These are phyloP conservation scores for Tetrahymena borealis DNA, from an alignment of 73 alveolate species.

Conservation along the genomic window DNA sequence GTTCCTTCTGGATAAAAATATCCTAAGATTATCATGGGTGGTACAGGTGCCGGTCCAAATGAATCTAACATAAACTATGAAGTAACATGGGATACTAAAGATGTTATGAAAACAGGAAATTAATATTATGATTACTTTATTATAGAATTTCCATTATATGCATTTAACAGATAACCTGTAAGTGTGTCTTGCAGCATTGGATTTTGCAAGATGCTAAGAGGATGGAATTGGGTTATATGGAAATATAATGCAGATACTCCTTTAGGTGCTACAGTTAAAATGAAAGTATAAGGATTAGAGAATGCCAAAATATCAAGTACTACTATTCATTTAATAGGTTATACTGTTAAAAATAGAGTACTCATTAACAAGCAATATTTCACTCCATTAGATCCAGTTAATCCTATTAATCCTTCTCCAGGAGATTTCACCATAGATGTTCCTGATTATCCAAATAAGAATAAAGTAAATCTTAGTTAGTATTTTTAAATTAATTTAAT, in stretches of 20 bases:
- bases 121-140: conserved; percentile 25
- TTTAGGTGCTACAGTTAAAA: background rate
- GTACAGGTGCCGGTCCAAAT: background rate
- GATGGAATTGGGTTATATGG: conserved; percentile 24
- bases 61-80: background rate
- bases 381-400: background rate
- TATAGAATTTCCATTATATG: conserved; percentile 18
- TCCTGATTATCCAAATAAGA: background rate
- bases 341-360: background rate
- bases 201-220: conserved; percentile 13
- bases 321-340: background rate
- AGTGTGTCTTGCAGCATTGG: background rate
- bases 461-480: background rate
- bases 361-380: background rate
- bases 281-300: background rate
- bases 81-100: background rate
- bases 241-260: background rate
- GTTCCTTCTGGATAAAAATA: background rate
- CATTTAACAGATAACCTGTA: conserved; percentile 11
- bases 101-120: background rate
- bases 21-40: background rate
- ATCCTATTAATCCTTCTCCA: background rate
- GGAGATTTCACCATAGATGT: background rate
- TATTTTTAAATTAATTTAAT: no score
- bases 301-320: background rate